Evolutionary conservation across 805 yeast species (phyloP).

Genomic region (Wickerhamiella occidentalis): DNA sequence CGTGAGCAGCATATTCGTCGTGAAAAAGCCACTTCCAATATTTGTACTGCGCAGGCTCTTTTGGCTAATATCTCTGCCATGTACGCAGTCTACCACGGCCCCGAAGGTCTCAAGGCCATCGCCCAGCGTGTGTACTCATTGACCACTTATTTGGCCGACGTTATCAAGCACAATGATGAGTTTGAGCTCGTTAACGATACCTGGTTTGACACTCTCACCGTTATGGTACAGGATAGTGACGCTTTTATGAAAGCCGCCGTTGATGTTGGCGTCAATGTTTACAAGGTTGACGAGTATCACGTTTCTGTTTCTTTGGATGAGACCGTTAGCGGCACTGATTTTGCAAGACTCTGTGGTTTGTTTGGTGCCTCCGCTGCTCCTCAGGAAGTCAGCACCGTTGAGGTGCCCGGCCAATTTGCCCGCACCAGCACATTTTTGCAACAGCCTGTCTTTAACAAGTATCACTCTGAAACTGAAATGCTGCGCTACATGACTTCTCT

Average conservation of each 20-base stretch:
- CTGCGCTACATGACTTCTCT: constrained; percentile 76
- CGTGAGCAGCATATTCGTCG: constrained; percentile 97
- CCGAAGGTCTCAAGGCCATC: constrained; percentile 66
- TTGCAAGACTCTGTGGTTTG: constrained; percentile 42
- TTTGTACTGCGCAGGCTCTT: constrained; percentile 95
- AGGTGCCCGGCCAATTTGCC: constrained; percentile 28
- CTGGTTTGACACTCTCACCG: constrained; percentile 82
- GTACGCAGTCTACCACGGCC: constrained; percentile 95
- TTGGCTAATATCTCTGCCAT: constrained; percentile 91
- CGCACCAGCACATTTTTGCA: constrained; percentile 34
- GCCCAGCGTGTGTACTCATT: constrained; percentile 64
- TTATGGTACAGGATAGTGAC: constrained; percentile 41
- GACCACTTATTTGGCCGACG: constrained; percentile 58
- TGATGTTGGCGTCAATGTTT: constrained; percentile 59
- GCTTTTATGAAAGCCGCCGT: constrained; percentile 48
- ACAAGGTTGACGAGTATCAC: constrained; percentile 46
- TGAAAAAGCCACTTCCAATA: constrained; percentile 95
- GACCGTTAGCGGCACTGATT: constrained; percentile 55
- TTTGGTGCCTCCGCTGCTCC: constrained; percentile 38
- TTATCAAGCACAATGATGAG: constrained; percentile 33
- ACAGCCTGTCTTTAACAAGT: constrained; percentile 68
- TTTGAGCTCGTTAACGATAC: constrained; percentile 45
- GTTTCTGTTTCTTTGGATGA: constrained; percentile 87
- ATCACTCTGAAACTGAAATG: constrained; percentile 93
- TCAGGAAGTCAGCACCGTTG: constrained; percentile 18